Percentiles rank a stretch among this genome's conserved stretches.
phyloP scores from a whole-genome alignment of 2,329 filamentous ascomycete genomes.

The Sarocladiaceae sp. region DNA sequence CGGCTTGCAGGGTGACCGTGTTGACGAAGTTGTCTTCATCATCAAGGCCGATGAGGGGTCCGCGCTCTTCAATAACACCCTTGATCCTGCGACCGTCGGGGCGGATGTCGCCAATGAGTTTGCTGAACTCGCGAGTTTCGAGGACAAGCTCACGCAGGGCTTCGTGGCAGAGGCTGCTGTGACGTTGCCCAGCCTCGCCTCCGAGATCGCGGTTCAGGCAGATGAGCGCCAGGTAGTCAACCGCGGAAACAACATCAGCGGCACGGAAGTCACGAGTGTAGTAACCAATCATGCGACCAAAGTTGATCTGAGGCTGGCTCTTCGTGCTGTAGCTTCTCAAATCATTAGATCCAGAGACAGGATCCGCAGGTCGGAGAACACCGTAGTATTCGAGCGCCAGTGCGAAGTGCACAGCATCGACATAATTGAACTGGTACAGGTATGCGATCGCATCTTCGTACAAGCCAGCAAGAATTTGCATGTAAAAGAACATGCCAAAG shows the following conservation, averaged over 20 bases:
- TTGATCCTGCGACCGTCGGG: constrained; percentile 80
- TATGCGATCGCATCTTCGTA: constrained; percentile 93
- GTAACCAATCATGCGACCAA: constrained; percentile 87
- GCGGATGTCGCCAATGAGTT: constrained; percentile 85
- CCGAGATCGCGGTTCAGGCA: constrained; percentile 84
- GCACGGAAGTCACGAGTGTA: constrained; percentile 96
- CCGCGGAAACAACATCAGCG: constrained; percentile 80
- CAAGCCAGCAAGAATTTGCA: constrained; percentile 85
- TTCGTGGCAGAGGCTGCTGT: constrained; percentile 82
- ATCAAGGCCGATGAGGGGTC: constrained; percentile 73
- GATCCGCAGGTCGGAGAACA: constrained; percentile 80
- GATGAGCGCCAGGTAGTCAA: constrained; percentile 89
- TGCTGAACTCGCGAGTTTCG: constrained; percentile 95
- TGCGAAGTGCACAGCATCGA: constrained; percentile 92
- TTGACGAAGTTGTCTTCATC: constrained; percentile 82
- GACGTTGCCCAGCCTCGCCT: constrained; percentile 69
- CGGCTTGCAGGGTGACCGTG: constrained; percentile 89
- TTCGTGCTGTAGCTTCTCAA: constrained; percentile 62
- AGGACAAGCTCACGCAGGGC: constrained; percentile 89
- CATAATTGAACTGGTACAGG: constrained; percentile 85
- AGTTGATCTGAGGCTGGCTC: constrained; percentile 80
- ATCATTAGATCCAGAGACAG: constrained; percentile 68
- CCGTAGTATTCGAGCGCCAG: constrained; percentile 88
- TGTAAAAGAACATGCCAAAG: constrained; percentile 88
- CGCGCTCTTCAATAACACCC: constrained; percentile 83